Evolutionary conservation across 75 land plant genomes (phyloP), one percentile per base, ranked within the genome.

Genomic region (Gnetum montanum): DNA sequence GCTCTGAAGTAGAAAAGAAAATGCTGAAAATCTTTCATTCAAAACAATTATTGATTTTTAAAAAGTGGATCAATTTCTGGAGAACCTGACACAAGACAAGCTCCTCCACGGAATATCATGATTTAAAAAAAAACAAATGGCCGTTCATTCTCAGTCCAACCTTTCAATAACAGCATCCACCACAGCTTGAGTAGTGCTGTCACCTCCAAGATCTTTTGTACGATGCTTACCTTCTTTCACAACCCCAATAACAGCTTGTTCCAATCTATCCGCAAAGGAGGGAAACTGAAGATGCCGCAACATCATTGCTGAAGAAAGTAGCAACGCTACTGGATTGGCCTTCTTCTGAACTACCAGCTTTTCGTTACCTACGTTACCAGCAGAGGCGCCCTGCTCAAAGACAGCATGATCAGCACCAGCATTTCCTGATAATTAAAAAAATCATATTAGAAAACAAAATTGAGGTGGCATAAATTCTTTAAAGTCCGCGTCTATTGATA

Each of bases 361-460:
- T 52, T 81, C 78, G 54, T 81, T 81, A 12, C 85, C 85, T n/a
- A 78, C 82, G 63, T 82, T 82, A 13, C 85, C 85, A 24, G 90
- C 95, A 33, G 95, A 89, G 5, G 95, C 95, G 20, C 95, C 95
- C 67, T 89, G 95, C 75, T 89, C 95, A 64, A 89, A 89, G 16
- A 89, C 57, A 26, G 95, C 89, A 70, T 79, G 69, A 36, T 85
- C 81, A 34, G 83, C 86, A 18, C 95, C 95, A 18, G 85, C 95
- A 52, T 89, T 89, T 2, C 95, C 95, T 89, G 76, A 26, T 5
- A 28, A 50, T 50, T 28, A 6, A 50, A 28, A 13, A 50, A 15
- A 15, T n/a, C 18, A 24, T 27, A 29, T 50, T 15, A 50, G 34
- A 30, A 29, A 30, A 3, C 8, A 15, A 13, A 46, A 20, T 11